Conservation (phyloP, 1,284 basidiomycete species). For the Ustilago shanxiensis region DNA sequence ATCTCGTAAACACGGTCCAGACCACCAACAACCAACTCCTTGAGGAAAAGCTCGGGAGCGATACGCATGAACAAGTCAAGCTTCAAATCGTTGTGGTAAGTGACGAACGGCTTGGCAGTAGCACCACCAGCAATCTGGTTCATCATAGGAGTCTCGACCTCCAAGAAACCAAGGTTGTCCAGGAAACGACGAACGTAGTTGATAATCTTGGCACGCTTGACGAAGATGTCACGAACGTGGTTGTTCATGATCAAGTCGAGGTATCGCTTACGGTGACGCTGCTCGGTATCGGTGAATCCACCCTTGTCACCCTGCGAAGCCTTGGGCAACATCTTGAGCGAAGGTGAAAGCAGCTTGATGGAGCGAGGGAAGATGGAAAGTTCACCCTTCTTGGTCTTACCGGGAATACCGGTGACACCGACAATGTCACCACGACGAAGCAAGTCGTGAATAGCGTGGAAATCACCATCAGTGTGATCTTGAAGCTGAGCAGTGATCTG, state of each 20-base stretch:
- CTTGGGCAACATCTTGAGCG: conserved; percentile 88
- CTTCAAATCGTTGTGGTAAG: conserved; percentile 98
- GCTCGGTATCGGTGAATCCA: conserved; percentile 83
- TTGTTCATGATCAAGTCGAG: conserved; percentile 97
- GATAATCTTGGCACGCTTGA: conserved; percentile 77
- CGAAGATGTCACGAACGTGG: conserved; percentile 88
- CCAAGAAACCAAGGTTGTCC: conserved; percentile 93
- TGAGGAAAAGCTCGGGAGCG: conserved; percentile 97
- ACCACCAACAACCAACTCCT: conserved; percentile 96
- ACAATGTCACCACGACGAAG: conserved; percentile 97
- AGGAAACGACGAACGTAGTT: conserved; percentile 84
- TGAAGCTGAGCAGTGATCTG: conserved; percentile 94
- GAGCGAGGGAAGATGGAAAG: conserved; percentile 87
- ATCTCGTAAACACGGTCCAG: conserved; percentile 98
- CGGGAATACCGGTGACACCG: conserved; percentile 88
- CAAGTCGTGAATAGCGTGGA: conserved; percentile 82
- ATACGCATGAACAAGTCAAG: conserved; percentile 98
- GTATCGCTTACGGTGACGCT: conserved; percentile 97
- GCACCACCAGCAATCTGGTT: conserved; percentile 96
- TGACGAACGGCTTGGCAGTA: conserved; percentile 98
- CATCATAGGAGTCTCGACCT: conserved; percentile 99
- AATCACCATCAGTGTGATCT: conserved; percentile 75
- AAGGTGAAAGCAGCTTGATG: conserved; percentile 92
- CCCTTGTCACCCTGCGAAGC: conserved; percentile 74
- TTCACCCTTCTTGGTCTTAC: conserved; percentile 95